These are phyloP conservation scores for Cladophialophora exuberans DNA, from an alignment of 2,329 filamentous ascomycete species.

Conservation along the genomic window DNA sequence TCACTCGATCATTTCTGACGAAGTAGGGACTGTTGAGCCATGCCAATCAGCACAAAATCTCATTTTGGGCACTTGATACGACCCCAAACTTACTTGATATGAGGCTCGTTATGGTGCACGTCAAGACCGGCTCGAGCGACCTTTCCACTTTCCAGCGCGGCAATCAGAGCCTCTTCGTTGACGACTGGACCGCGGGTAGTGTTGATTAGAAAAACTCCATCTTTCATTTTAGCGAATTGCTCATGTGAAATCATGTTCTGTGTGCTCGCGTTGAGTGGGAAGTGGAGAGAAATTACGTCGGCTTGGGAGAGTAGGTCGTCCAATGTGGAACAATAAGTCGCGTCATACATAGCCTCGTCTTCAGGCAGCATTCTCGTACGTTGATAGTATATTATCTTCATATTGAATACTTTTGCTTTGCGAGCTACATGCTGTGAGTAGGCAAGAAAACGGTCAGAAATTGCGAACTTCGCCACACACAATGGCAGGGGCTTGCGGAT, in stretches of 20 bases:
- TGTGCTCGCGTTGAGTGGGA: slow-evolving; percentile 38
- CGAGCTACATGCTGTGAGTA: slow-evolving; percentile 29
- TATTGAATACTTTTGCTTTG: slow-evolving; percentile 75
- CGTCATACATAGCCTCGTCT: neutral
- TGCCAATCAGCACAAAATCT: neutral
- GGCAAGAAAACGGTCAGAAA: neutral
- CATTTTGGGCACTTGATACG: neutral
- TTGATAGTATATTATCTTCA: slow-evolving; percentile 77
- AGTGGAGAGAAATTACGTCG: slow-evolving; percentile 43
- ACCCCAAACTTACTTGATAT: neutral
- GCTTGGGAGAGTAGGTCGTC: slow-evolving; percentile 38
- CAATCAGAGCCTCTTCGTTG: slow-evolving; percentile 52
- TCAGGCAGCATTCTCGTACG: slow-evolving; percentile 59
- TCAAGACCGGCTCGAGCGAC: slow-evolving; percentile 50
- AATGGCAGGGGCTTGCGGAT: no score
- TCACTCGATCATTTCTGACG: neutral
- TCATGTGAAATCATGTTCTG: slow-evolving; percentile 40
- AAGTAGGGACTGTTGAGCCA: neutral
- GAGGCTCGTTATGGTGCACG: slow-evolving; percentile 19
- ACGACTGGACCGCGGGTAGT: slow-evolving; percentile 55
- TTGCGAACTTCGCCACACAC: slow-evolving; percentile 44
- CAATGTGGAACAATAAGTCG: slow-evolving; percentile 22
- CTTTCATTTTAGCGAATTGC: slow-evolving; percentile 53
- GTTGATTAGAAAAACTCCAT: slow-evolving; percentile 53
- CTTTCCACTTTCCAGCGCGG: slow-evolving; percentile 51